These are phyloP conservation scores for Ceratobasidium sp. DNA, from an alignment of 1,284 basidiomycete genomes.

Conservation along the genomic window DNA sequence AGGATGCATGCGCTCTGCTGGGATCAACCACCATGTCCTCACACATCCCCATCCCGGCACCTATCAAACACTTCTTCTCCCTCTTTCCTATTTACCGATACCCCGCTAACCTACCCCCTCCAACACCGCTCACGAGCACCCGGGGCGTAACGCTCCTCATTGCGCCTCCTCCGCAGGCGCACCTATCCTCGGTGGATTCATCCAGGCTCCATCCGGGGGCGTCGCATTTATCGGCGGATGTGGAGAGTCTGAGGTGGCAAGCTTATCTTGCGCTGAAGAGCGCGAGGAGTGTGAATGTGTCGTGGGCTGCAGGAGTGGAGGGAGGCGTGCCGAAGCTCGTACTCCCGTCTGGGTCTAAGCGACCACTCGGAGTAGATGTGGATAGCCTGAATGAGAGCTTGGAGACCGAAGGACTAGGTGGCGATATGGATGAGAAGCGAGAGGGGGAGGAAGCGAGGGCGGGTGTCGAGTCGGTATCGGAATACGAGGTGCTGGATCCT, in stretches of 20 bases:
- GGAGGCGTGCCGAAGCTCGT: constrained; percentile 75
- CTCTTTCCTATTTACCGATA: constrained; percentile 50
- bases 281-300: constrained; percentile 65
- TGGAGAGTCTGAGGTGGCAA: constrained; percentile 88
- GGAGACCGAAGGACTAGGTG: constrained; percentile 3
- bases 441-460: constrained; percentile 57
- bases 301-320: constrained; percentile 75
- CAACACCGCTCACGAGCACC: constrained; percentile 27
- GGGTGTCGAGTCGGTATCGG: neutral
- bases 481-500: constrained; percentile 68
- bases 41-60: constrained; percentile 47
- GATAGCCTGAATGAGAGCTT: constrained; percentile 33
- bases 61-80: constrained; percentile 50
- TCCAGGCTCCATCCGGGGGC: constrained; percentile 51
- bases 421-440: constrained; percentile 29
- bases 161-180: constrained; percentile 27
- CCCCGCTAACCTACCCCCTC: constrained; percentile 37
- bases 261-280: constrained; percentile 81
- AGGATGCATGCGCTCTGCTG: constrained; percentile 14
- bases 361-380: constrained; percentile 40
- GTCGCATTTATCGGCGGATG: constrained; percentile 73
- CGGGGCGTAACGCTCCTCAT: constrained; percentile 43
- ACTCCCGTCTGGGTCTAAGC: constrained; percentile 53
- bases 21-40: constrained; percentile 26
- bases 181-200: constrained; percentile 40